Base-by-base conservation (phyloP, 1,139 yeast genomes). In the Sugiyamaella sp. region DNA sequence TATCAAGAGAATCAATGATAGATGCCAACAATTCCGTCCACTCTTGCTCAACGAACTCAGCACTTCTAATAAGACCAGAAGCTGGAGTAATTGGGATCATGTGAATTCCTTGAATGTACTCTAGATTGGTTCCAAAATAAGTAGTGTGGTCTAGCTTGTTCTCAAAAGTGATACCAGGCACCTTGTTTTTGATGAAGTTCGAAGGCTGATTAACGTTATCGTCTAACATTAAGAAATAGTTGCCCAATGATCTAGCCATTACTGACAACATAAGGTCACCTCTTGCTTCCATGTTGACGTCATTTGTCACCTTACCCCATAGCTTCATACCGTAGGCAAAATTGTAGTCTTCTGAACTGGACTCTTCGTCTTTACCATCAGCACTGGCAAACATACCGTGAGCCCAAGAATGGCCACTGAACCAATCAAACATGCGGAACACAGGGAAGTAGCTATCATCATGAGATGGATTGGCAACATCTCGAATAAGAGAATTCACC, bases 21-120 rank as follows among this genome's bases (percentile, higher is more conserved):
- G 70, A 53, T 5, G 77, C 69, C 20, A 87, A 68, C 62, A 73
- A 73, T 53, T 76, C 74, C 14, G 76, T 74, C 97, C 97, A 93
- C 73, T 93, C 98, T 71, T 90, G 83, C 61, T 75, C 65, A 16
- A 86, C 96, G 70, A 83, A 93, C 1, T 75, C 71, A 1, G 90
- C 80, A 4, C 78, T 75, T 69, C 98, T 80, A 43, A 90, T 78
- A 58, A 79, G 83, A 0, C 95, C 84, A 14, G 97, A 85, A 14
- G 88, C 82, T 0, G 97, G 93, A 0, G 96, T 89, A 46, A 89
- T 75, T 21, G 99, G 96, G 56, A 93, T 77, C 85, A 95, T 93
- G 68, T 93, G 98, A 59, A 93, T 91, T 67, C 97, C 97, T 66
- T 91, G 98, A 52, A 93, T 90, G 69, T 86, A 93, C 70, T 91